phyloP scores from a whole-genome alignment of 1,284 basidiomycete genomes.

The Irpex lacteus region DNA sequence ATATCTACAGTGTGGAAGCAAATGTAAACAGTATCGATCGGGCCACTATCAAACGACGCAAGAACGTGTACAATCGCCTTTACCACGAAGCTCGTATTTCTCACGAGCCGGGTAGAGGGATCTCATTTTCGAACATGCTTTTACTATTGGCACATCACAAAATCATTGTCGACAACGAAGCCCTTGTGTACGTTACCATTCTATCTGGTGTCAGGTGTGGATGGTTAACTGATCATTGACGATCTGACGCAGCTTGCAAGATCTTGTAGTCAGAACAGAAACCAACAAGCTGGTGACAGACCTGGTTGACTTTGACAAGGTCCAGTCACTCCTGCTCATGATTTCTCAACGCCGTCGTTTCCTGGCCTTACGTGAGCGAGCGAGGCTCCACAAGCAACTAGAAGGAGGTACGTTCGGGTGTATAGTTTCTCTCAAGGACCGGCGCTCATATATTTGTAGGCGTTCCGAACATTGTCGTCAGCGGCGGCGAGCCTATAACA shows the following conservation, averaged over 20 bases:
- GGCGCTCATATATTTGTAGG: conserved; percentile 31
- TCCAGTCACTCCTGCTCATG: conserved; percentile 75
- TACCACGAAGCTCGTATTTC: conserved; percentile 85
- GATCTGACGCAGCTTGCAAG: conserved; percentile 60
- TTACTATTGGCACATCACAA: conserved; percentile 89
- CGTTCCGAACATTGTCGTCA: conserved; percentile 66
- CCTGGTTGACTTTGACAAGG: conserved; percentile 81
- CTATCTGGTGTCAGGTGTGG: not conserved
- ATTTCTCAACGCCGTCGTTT: conserved; percentile 75
- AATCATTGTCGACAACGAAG: conserved; percentile 86
- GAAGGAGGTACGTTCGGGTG: conserved; percentile 29
- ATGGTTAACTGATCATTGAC: conserved; percentile 1
- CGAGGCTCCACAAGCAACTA: conserved; percentile 30
- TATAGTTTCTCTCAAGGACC: conserved; percentile 8
- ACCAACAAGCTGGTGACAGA: conserved; percentile 80
- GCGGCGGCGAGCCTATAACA: conserved; percentile 47
- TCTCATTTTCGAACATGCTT: conserved; percentile 92
- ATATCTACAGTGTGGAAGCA: conserved; percentile 59
- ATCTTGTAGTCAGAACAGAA: conserved; percentile 73
- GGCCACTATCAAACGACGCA: conserved; percentile 57
- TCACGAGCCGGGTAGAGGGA: conserved; percentile 71
- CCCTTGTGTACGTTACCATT: conserved; percentile 64
- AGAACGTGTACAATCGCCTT: conserved; percentile 70
- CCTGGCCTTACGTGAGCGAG: conserved; percentile 42
- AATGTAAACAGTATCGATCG: conserved; percentile 68